phyloP scores from a whole-genome alignment of 352 stramenopile genomes.

The Globisporangium uncinulatum region DNA sequence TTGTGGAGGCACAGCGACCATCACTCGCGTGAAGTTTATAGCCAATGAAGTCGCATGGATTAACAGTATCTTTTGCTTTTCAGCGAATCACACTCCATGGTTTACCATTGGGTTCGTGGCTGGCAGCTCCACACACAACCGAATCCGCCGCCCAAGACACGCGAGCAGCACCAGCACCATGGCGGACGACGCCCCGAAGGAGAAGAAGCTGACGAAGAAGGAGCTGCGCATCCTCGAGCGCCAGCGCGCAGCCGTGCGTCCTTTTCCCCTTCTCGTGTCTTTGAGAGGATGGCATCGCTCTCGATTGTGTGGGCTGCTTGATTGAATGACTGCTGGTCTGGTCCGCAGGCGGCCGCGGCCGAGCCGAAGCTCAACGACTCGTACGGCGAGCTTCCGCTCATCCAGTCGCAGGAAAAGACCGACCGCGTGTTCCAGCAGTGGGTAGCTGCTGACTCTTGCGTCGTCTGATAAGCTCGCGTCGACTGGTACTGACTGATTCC shows the following conservation, averaged over 20 bases:
- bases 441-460: slow-evolving; percentile 17
- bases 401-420: slow-evolving; percentile 86
- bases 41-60: background rate
- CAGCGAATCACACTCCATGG: background rate
- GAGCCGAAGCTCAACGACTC: slow-evolving; percentile 74
- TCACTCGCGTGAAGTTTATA: background rate
- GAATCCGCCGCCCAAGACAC: slow-evolving; percentile 4
- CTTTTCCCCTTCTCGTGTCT: background rate
- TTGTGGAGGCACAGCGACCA: background rate
- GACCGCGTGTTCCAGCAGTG: slow-evolving; percentile 67
- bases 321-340: background rate
- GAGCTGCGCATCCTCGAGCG: slow-evolving; percentile 85
- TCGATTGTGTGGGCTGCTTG: slow-evolving; percentile 5
- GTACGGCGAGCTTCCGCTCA: slow-evolving; percentile 85
- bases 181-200: slow-evolving; percentile 52
- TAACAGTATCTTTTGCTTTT: background rate
- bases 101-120: background rate
- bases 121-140: slow-evolving; percentile 1
- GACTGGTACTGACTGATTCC: too few species aligned
- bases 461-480: too few species aligned
- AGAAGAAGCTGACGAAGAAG: slow-evolving; percentile 89
- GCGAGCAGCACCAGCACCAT: slow-evolving; percentile 18
- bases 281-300: slow-evolving; percentile 4
- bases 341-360: slow-evolving; percentile 33
- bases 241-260: slow-evolving; percentile 68